Evolutionary conservation across 768 basidiomycete species (phyloP), one percentile per base, ranked within the genome.

Genomic region (Chiua virens): DNA sequence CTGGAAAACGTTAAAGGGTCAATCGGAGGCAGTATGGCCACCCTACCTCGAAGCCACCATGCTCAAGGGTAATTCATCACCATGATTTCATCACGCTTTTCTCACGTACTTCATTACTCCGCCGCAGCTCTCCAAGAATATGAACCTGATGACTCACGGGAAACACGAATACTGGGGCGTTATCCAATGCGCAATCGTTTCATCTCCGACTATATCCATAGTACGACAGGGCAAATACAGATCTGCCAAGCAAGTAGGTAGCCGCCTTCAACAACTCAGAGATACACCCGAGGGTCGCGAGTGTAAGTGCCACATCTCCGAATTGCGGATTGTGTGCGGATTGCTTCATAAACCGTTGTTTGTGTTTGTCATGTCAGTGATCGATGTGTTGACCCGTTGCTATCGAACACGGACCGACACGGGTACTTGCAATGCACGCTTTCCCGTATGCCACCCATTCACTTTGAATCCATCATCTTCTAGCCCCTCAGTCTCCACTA

Each of bases 121-220:
- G 36, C 42, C 21, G 45, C 62, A 89, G 87, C 85, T n/a, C 64
- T 80, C 82, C 50, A 82, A 80, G 65, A 81, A 78, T 90, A 89
- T 60, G 77, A 80, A 49, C 88, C 87, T 27, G 81, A 84, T 54
- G 83, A 88, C 60, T 85, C 84, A 15, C 73, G 86, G 64, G 86
- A 88, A 63, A 86, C 86, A 36, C 75, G 85, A 48, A 79, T 85
- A 17, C 78, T 89, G 4, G 86, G 86, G 21, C 79, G 88, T 45
- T 89, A 86, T 62, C 88, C 88, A 34, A 81, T 86, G 77, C 77
- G 88, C 50, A 90, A 90, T 69, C 79, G 84, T 42, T 90, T 89
- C 69, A 86, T 89, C 55, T 86, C 87, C 45, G 85, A 90, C 56
- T 83, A 86, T 69, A 89, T 90, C 63, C 81, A 74, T 62, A 73